Conservation (phyloP, 108 stramenopile species). For the Nitzschia sp. region DNA sequence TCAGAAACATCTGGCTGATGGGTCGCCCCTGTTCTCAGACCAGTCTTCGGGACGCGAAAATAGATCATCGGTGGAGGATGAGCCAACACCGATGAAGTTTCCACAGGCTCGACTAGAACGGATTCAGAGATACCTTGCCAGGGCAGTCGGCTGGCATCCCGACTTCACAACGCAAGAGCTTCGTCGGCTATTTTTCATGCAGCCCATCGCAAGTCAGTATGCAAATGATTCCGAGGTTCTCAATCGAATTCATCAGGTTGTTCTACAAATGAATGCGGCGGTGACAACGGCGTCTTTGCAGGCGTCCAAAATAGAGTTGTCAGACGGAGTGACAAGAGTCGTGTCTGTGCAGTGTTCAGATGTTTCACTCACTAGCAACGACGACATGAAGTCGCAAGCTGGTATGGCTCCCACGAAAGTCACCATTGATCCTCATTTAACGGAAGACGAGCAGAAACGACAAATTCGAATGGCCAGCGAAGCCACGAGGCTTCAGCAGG, state of each 20-base stretch:
- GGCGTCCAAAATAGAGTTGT: constrained; percentile 4
- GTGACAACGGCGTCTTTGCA: constrained; percentile 35
- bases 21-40: constrained; percentile 29
- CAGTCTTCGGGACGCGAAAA: neutral
- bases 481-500: constrained; percentile 37
- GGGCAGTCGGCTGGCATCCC: constrained; percentile 66
- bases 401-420: constrained; percentile 8
- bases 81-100: constrained; percentile 11
- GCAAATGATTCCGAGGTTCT: constrained; percentile 34
- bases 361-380: constrained; percentile 15
- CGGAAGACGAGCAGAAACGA: constrained; percentile 37
- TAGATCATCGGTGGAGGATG: neutral
- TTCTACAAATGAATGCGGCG: constrained; percentile 40
- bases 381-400: neutral
- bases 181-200: constrained; percentile 40
- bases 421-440: constrained; percentile 16
- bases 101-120: constrained; percentile 48
- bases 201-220: constrained; percentile 4
- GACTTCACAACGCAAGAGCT: constrained; percentile 47
- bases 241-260: constrained; percentile 37
- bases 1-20: constrained; percentile 32
- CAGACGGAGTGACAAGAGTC: constrained; percentile 64
- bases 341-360: constrained; percentile 71
- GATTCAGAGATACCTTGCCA: constrained; percentile 54
- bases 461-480: constrained; percentile 37